Percentiles rank a stretch among this genome's conserved stretches.
phyloP scores from a whole-genome alignment of 495 filamentous ascomycete species.

The Sordaria brevicollis region DNA sequence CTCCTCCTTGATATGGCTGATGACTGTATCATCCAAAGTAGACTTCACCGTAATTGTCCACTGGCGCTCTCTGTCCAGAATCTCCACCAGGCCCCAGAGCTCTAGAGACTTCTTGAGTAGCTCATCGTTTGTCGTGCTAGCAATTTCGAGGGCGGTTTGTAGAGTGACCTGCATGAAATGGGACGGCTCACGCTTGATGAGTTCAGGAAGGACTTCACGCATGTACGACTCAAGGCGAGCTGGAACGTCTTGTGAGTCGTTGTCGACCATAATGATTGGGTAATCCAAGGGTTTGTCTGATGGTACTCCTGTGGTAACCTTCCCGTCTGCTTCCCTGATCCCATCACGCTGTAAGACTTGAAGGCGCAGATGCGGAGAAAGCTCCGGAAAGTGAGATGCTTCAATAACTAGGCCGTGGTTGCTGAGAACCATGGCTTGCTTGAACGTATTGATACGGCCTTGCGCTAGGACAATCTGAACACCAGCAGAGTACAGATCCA shows the following conservation, averaged over 20 bases:
- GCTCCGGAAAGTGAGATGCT: conserved; percentile 57
- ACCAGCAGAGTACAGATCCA: conserved; percentile 61
- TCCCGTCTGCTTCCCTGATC: conserved; percentile 27
- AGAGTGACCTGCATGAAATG: conserved; percentile 59
- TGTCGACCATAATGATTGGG: conserved; percentile 50
- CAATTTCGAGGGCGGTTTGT: conserved; percentile 44
- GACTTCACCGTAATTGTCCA: conserved; percentile 49
- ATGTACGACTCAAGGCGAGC: conserved; percentile 61
- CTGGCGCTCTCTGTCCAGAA: conserved; percentile 56
- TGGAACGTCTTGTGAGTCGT: conserved; percentile 56
- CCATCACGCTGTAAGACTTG: conserved; percentile 43
- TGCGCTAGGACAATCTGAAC: conserved; percentile 60
- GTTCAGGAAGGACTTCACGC: conserved; percentile 48
- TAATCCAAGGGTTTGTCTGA: conserved; percentile 19
- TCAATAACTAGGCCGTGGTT: conserved; percentile 53
- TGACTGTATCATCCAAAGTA: conserved; percentile 16
- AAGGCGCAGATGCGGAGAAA: conserved; percentile 40
- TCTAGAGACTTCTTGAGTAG: conserved; percentile 59
- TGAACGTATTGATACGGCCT: conserved; percentile 50
- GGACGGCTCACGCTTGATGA: conserved; percentile 57
- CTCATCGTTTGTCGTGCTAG: conserved; percentile 46
- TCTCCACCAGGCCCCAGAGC: conserved; percentile 66
- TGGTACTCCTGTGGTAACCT: conserved; percentile 26
- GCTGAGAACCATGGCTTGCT: conserved; percentile 45
- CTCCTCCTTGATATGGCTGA: conserved; percentile 28